Percentiles rank a stretch among this genome's conserved stretches.
Evolutionary conservation across 2,329 filamentous ascomycete genomes (phyloP).

Genomic region (Pseudogymnoascus sp.): DNA sequence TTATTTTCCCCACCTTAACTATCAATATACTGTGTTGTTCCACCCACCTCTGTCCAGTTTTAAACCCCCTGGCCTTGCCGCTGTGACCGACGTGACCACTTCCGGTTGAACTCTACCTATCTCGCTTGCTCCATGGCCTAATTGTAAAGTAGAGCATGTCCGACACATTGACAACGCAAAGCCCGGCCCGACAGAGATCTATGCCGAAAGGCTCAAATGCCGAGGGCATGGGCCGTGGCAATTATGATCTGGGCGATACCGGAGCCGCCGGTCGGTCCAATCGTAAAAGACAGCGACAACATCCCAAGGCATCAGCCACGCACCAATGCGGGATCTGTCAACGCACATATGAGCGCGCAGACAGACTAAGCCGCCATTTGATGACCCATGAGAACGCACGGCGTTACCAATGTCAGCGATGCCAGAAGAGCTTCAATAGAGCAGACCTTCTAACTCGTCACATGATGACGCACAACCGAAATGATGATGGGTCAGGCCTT

Average conservation of each 20-base stretch:
- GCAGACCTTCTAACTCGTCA: constrained; percentile 17
- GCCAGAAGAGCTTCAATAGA: constrained; percentile 19
- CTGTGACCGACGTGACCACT: too few species aligned
- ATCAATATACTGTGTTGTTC: too few species aligned
- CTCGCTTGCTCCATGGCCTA: too few species aligned
- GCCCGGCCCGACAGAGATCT: background rate
- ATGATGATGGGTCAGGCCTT: background rate
- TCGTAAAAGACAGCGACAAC: background rate
- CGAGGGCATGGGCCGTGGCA: background rate
- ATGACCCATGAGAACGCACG: constrained; percentile 20
- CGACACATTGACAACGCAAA: too few species aligned
- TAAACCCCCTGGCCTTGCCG: too few species aligned
- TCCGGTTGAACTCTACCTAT: too few species aligned
- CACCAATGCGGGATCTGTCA: constrained; percentile 16
- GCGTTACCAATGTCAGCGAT: constrained; percentile 15
- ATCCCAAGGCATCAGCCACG: background rate
- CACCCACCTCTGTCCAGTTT: too few species aligned
- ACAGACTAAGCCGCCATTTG: constrained; percentile 11
- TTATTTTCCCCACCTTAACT: too few species aligned
- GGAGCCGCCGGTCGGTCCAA: background rate
- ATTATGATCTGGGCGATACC: background rate
- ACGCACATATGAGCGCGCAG: constrained; percentile 17
- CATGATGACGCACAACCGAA: constrained; percentile 13
- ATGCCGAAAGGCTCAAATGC: background rate
- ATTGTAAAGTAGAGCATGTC: too few species aligned